Percentiles rank a stretch among this genome's conserved stretches.
phyloP scores from a whole-genome alignment of 2,329 filamentous ascomycete genomes.

The Dendryphion nanum region DNA sequence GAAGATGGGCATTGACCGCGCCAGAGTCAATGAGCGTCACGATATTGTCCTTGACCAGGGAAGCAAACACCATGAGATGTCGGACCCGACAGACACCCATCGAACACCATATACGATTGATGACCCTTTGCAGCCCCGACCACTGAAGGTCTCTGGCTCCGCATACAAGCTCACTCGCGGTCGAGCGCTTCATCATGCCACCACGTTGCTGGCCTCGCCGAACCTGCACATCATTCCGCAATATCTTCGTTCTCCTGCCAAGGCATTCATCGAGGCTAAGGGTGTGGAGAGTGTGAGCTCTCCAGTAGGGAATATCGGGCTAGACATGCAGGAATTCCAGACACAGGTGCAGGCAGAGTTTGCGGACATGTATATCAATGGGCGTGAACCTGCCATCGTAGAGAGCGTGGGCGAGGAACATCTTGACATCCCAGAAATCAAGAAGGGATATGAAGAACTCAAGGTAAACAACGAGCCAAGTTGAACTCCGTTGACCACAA shows the following conservation, averaged over 20 bases:
- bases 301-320: slow-evolving; percentile 73
- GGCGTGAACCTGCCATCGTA: slow-evolving; percentile 37
- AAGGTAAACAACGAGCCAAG: slow-evolving; percentile 50
- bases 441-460: slow-evolving; percentile 62
- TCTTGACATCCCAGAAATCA: slow-evolving; percentile 55
- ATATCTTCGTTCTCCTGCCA: slow-evolving; percentile 76
- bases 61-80: slow-evolving; percentile 15
- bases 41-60: slow-evolving; percentile 78
- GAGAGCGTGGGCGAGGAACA: slow-evolving; percentile 54
- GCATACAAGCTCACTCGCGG: slow-evolving; percentile 88
- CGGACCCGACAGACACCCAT: slow-evolving; percentile 43
- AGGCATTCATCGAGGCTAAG: slow-evolving; percentile 71
- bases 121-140: slow-evolving; percentile 26
- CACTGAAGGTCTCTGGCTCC: slow-evolving; percentile 83
- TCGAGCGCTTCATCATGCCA: slow-evolving; percentile 88
- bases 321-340: slow-evolving; percentile 50
- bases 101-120: slow-evolving; percentile 43
- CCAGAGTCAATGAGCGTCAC: slow-evolving; percentile 82
- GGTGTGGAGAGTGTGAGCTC: slow-evolving; percentile 92
- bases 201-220: slow-evolving; percentile 76
- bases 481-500: slow-evolving; percentile 15
- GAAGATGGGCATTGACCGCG: slow-evolving; percentile 55
- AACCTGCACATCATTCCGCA: slow-evolving; percentile 68
- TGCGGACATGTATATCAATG: slow-evolving; percentile 59
- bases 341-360: slow-evolving; percentile 58